These are phyloP conservation scores for Xerocomus potaroensis DNA, from an alignment of 768 basidiomycete genomes.

Conservation along the genomic window DNA sequence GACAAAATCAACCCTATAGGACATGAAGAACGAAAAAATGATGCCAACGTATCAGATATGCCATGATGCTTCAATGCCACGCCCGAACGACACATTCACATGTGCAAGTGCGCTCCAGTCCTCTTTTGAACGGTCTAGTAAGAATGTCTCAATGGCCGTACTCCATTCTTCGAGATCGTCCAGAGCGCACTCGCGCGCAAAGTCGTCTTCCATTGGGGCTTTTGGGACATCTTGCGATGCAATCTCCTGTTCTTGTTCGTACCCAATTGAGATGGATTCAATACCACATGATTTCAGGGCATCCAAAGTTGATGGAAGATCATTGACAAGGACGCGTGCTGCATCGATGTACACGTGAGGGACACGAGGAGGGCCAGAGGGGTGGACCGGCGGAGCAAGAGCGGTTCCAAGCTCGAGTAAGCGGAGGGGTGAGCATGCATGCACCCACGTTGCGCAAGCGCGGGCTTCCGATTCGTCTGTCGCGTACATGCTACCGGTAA, in stretches of 20 bases:
- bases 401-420: slow-evolving; percentile 21
- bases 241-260: too few species aligned
- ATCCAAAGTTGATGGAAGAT: slow-evolving; percentile 20
- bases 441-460: slow-evolving; percentile 25
- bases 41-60: slow-evolving; percentile 11
- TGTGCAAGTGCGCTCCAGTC: slow-evolving; percentile 18
- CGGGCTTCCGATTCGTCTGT: slow-evolving; percentile 15
- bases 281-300: slow-evolving; percentile 14
- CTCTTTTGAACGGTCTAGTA: slow-evolving; percentile 10
- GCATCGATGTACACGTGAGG: slow-evolving; percentile 25
- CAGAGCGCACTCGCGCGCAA: slow-evolving; percentile 27
- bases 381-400: slow-evolving; percentile 15
- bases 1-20: neutral
- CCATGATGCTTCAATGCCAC: slow-evolving; percentile 20
- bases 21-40: neutral
- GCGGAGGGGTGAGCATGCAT: slow-evolving; percentile 19
- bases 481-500: slow-evolving; percentile 32
- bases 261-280: slow-evolving; percentile 21
- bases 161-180: slow-evolving; percentile 31
- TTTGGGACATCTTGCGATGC: neutral
- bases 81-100: slow-evolving; percentile 15
- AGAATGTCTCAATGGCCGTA: slow-evolving; percentile 17
- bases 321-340: slow-evolving; percentile 20
- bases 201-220: slow-evolving; percentile 21
- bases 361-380: slow-evolving; percentile 7